Percentiles rank a stretch among this genome's conserved stretches.
Conservation (phyloP, 2,329 filamentous ascomycete genomes). For the Aspergillus flavus region DNA sequence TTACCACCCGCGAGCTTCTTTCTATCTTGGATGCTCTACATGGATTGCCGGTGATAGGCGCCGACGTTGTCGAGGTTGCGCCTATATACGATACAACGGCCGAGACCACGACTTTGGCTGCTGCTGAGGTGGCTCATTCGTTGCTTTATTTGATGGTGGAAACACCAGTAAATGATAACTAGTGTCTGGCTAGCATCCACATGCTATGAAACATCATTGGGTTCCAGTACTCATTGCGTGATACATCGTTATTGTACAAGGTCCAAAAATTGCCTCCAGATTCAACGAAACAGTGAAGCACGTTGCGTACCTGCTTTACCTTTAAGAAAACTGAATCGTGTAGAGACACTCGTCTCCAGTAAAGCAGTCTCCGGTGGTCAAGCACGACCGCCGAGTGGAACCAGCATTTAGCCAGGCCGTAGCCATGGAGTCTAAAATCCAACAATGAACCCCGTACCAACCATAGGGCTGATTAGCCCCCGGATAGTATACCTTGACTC, state of each 20-base stretch:
- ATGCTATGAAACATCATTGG: not conserved
- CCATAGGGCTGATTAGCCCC: not conserved
- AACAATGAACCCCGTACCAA: not conserved
- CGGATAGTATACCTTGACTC: too few relatives aligned
- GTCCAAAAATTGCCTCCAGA: not conserved
- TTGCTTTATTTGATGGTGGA: slow-evolving; percentile 46
- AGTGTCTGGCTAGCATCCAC: not conserved
- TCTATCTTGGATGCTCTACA: slow-evolving; percentile 56
- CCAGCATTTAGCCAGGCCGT: not conserved
- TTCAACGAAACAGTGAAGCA: not conserved
- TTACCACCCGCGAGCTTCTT: slow-evolving; percentile 57
- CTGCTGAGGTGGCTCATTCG: slow-evolving; percentile 57
- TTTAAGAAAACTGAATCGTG: not conserved
- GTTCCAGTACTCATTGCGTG: not conserved
- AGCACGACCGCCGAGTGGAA: not conserved
- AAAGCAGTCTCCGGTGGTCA: not conserved
- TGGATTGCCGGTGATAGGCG: slow-evolving; percentile 56
- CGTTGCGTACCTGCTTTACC: rapidly evolving
- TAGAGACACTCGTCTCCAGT: not conserved
- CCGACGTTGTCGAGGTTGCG: slow-evolving; percentile 60
- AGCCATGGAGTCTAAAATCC: not conserved
- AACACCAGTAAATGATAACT: slow-evolving; percentile 5
- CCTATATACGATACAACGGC: slow-evolving; percentile 59
- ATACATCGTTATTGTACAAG: not conserved
- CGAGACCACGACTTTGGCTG: slow-evolving; percentile 57